Base-by-base conservation (phyloP, 2,329 filamentous ascomycete genomes). In the Diaporthe vaccinii region DNA sequence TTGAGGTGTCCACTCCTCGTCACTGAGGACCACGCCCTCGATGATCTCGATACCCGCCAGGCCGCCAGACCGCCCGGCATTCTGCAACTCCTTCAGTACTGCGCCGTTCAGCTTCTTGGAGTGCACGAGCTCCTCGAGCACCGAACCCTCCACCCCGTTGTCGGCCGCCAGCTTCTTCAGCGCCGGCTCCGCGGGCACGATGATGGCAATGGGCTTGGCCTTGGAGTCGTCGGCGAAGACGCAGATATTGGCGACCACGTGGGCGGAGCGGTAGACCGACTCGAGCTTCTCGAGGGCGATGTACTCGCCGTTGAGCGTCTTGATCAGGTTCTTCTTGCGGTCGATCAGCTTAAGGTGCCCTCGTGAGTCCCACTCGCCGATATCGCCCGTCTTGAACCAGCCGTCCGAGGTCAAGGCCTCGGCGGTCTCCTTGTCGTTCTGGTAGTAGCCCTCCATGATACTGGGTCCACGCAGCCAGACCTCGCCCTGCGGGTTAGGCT, bases 301-400 rank as follows among this genome's bases (percentile, higher is more conserved):
- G 85, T 96, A 96, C 86, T 96, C 93, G 81, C 93, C 93, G 79
- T 94, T 93, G 74, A 93, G 88, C 3, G 93, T 95, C 91, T 96
- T 96, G 85, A 95, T 92, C 78, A 97, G 85, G 85, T 96, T 96
- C 91, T 96, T 96, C 91, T 96, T 96, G 82, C 94, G 93, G 84
- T 96, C 94, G 80, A 96, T 95, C 83, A 96, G 82, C 80, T 89
- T 90, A 75, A 96, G 86, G 80, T 95, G 92, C 72, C 94, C 94
- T 78, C 92, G 89, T 77, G 86, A 81, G 83, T 95, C 92, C 82
- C 92, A 96, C 83, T 96, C 93, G 80, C 94, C 94, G 80, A 96
- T 94, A 79, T 96, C 94, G 76, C 94, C 94, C 12, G 94, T 95
- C 90, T 93, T 95, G 89, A 97, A 97, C 95, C 95, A 97, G 61